phyloP scores from a whole-genome alignment of 129 eudicot species.

The Silybum marianum region DNA sequence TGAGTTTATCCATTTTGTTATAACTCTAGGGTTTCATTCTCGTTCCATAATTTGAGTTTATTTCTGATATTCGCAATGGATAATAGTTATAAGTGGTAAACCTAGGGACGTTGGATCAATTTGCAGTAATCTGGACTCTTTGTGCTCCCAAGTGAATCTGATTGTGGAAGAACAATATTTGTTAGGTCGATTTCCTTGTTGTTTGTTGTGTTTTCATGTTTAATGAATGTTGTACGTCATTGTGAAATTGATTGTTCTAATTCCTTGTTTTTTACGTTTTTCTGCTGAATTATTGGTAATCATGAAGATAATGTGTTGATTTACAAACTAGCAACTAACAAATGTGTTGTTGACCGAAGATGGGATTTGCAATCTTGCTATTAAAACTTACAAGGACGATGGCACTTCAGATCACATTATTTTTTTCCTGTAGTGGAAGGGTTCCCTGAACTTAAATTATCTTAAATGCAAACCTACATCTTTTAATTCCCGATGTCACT shows the following conservation, averaged over 20 bases:
- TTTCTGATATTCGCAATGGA: neutral
- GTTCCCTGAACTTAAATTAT: neutral
- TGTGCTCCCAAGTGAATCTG: neutral
- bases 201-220: neutral
- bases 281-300: neutral
- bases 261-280: neutral
- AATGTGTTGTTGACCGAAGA: neutral
- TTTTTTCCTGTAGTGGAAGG: neutral
- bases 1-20: constrained; percentile 25
- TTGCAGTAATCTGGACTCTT: neutral
- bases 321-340: neutral
- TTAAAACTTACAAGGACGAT: neutral
- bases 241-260: neutral
- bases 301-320: neutral
- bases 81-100: neutral
- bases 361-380: neutral
- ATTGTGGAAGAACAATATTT: neutral
- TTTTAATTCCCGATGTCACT: neutral
- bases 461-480: neutral
- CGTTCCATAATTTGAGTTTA: neutral
- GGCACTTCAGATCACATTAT: neutral
- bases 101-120: neutral
- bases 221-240: neutral
- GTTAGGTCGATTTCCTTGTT: neutral
- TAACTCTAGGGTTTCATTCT: constrained; percentile 3